A percentile compares a stretch with the other conserved stretches of the same genome.
phyloP scores from a whole-genome alignment of 2,329 filamentous ascomycete species.

The Amauroascus verrucosus region DNA sequence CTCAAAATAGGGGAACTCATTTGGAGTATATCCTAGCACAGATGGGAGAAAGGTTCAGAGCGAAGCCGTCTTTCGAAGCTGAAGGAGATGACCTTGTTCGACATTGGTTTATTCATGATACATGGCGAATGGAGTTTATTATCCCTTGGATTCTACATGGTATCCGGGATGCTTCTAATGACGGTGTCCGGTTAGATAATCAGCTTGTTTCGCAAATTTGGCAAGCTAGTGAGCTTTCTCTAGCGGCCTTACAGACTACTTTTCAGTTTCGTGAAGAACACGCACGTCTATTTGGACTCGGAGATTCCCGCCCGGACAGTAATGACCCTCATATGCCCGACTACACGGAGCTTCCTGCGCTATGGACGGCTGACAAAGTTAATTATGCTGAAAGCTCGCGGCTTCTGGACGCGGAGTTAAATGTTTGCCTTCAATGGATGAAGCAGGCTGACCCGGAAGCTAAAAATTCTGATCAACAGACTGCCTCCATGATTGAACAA shows the following conservation, averaged over 20 bases:
- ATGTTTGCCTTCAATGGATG: constrained; percentile 32
- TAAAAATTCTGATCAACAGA: constrained; percentile 23
- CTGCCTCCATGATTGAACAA: constrained; percentile 29
- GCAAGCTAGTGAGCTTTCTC: constrained; percentile 68
- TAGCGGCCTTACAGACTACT: constrained; percentile 52
- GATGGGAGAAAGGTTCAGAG: constrained; percentile 67
- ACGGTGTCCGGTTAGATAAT: constrained; percentile 43
- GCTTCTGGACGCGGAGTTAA: constrained; percentile 33
- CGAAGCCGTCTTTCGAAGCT: constrained; percentile 50
- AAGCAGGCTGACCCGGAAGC: constrained; percentile 22
- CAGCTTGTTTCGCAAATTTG: constrained; percentile 39
- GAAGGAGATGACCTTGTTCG: constrained; percentile 70
- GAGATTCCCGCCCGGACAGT: constrained; percentile 53
- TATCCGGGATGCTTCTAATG: constrained; percentile 61
- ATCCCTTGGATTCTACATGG: constrained; percentile 70
- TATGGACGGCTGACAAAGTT: constrained; percentile 65
- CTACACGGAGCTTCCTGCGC: constrained; percentile 61
- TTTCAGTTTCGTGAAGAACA: constrained; percentile 64
- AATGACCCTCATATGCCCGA: constrained; percentile 53
- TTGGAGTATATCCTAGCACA: constrained; percentile 64
- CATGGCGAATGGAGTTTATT: constrained; percentile 61
- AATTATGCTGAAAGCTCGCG: constrained; percentile 31
- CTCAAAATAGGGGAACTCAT: constrained; percentile 56
- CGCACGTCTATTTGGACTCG: constrained; percentile 61
- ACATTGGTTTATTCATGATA: constrained; percentile 76